Base-by-base conservation (phyloP, 345 rosid genomes). In the Mercurialis annua region DNA sequence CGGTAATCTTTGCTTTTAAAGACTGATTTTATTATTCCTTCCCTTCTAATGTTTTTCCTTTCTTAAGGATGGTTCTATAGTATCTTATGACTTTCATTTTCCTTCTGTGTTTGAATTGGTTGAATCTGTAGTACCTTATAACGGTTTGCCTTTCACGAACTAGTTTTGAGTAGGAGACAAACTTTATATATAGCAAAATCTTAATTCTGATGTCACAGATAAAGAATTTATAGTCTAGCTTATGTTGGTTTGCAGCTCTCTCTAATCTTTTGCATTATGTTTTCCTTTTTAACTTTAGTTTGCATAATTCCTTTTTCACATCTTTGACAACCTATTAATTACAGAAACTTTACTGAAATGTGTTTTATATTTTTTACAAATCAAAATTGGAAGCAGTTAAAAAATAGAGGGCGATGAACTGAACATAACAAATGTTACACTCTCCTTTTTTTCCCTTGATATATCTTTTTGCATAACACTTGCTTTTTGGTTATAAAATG, bases 1-100 rank as follows among this genome's bases (percentile, higher is more conserved):
- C 83, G 89, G 99, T 94, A 73, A 74, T 24, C 23, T 26, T 53
- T 27, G 40, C 47, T 46, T 23, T 34, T 8, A 7, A n/a, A 12
- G 33, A 17, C 6, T 15, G 1, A 8, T 7, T 54, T 21, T 8
- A 51, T 15, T 23, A 43, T 31, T 30, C n/a, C n/a, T 48, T 16
- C 23, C 29, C 1, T 62, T 34, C 64, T 44, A 26, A 26, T 30
- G 24, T 15, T 43, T 31, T 43, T 31, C 23, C 23, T 16, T 48
- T 18, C 23, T 18, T 23, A 48, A 2, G 20, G 17, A 3, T 4
- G 18, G 14, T 48, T 8, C 40, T 2, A 34, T 34, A 4, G 4
- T 56, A n/a, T 30, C 42, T 17, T 30, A 54, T 52, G 33, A 29
- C 27, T 26, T 27, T n/a, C 20, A 21, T 20, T 36, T 36, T n/a